Percentiles rank a stretch among this genome's conserved stretches.
These are phyloP conservation scores for Lactarius quietus DNA, from an alignment of 768 basidiomycete genomes.

Conservation along the genomic window DNA sequence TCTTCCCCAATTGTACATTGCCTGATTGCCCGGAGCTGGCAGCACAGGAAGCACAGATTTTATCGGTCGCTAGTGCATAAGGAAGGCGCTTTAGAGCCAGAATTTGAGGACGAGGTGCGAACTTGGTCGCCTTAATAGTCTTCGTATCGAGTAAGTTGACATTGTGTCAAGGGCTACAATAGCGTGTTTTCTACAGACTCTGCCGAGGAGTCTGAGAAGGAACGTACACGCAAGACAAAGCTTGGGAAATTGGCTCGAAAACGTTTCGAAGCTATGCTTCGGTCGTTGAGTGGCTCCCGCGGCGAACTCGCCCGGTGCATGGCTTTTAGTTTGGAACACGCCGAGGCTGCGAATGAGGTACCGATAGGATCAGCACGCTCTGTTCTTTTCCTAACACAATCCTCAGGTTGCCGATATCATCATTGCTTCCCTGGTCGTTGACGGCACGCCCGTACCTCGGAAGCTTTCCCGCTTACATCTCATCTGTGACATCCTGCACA, in stretches of 20 bases:
- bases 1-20: constrained; percentile 27
- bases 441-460: constrained; percentile 93
- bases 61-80: constrained; percentile 68
- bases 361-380: constrained; percentile 17
- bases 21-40: constrained; percentile 9
- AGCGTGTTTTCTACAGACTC: constrained; percentile 91
- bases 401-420: constrained; percentile 85
- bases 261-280: constrained; percentile 88
- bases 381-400: neutral
- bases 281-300: constrained; percentile 78
- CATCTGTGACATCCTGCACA: constrained; percentile 97
- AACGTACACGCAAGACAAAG: constrained; percentile 69
- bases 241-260: constrained; percentile 77
- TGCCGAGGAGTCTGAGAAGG: constrained; percentile 89
- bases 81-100: constrained; percentile 50
- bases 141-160: neutral
- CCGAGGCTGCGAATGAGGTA: constrained; percentile 93
- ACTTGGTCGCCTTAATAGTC: neutral
- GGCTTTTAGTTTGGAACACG: constrained; percentile 96
- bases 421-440: constrained; percentile 81
- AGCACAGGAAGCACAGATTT: constrained; percentile 72
- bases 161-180: constrained; percentile 66
- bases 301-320: constrained; percentile 93
- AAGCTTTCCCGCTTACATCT: constrained; percentile 94
- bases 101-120: constrained; percentile 76